Conservation (phyloP, 345 rosid genomes). For the Capsella bursapastoris region DNA sequence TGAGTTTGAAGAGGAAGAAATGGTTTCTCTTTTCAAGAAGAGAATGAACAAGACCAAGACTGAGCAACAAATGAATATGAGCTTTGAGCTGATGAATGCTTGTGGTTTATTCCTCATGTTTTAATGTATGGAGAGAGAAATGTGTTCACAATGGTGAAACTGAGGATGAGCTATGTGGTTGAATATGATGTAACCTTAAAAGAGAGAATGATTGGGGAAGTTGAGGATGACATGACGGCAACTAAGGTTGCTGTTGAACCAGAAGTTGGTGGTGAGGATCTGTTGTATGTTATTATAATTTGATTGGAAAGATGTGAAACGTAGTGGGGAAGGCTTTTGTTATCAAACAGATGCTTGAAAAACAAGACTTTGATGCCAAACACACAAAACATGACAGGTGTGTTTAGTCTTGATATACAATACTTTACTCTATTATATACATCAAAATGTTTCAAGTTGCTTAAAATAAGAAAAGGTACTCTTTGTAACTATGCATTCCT, state of each 20-base stretch:
- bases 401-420: conserved; percentile 10
- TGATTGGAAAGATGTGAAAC: conserved; percentile 29
- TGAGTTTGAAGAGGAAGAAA: conserved; percentile 18
- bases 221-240: conserved; percentile 33
- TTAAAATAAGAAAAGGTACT: not conserved
- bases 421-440: conserved; percentile 7
- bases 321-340: conserved; percentile 18
- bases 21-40: conserved; percentile 14
- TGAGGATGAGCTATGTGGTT: not conserved
- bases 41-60: conserved; percentile 20
- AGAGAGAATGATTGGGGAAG: conserved; percentile 19
- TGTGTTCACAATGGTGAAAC: not conserved
- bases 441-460: not conserved
- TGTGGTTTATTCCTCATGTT: conserved; percentile 23
- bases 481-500: not conserved
- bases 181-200: conserved; percentile 11
- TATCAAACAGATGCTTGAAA: conserved; percentile 26
- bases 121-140: not conserved
- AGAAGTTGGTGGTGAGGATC: conserved; percentile 18
- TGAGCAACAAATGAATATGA: conserved; percentile 10
- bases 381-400: conserved; percentile 18
- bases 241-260: conserved; percentile 34
- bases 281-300: not conserved
- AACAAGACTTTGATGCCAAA: conserved; percentile 14
- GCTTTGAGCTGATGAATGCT: conserved; percentile 10